Conservation (phyloP, 2,329 filamentous ascomycete species). For the Aspergillus sp. region DNA sequence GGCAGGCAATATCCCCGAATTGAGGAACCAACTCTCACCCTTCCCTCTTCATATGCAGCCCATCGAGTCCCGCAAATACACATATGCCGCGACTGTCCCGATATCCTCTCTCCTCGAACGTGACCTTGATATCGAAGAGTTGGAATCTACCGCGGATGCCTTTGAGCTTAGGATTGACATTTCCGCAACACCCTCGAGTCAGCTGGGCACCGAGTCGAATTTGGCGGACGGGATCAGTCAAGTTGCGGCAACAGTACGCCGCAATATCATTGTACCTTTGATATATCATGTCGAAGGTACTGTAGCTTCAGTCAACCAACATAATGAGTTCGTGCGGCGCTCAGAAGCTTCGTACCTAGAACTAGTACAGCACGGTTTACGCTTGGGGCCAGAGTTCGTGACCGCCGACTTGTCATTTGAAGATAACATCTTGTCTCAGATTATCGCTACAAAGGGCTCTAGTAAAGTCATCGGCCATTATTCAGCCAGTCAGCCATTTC, state of each 20-base stretch:
- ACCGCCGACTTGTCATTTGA: conserved; percentile 65
- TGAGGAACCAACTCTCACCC: conserved; percentile 44
- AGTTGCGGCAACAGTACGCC: conserved; percentile 63
- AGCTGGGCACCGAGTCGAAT: conserved; percentile 36
- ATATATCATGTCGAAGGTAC: conserved; percentile 56
- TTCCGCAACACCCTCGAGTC: conserved; percentile 30
- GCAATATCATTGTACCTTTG: conserved; percentile 65
- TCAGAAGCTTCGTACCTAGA: conserved; percentile 55
- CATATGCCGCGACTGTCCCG: conserved; percentile 68
- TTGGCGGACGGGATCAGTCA: conserved; percentile 60
- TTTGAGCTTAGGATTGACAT: conserved; percentile 64
- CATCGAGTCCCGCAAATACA: conserved; percentile 65
- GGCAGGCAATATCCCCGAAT: conserved; percentile 44
- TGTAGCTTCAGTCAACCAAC: conserved; percentile 28
- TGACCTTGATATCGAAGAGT: conserved; percentile 64
- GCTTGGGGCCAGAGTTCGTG: conserved; percentile 66
- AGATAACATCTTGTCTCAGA: conserved; percentile 54
- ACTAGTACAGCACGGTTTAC: conserved; percentile 63
- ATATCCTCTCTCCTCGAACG: conserved; percentile 60
- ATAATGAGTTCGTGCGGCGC: conserved; percentile 30
- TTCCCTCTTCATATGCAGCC: conserved; percentile 68
- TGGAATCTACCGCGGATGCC: conserved; percentile 70
- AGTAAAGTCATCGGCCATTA: conserved; percentile 67
- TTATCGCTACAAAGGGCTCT: conserved; percentile 57
- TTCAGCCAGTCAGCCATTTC: conserved; percentile 45